phyloP scores from a whole-genome alignment of 2,329 filamentous ascomycete species.

The Magnaporthiopsis poae region DNA sequence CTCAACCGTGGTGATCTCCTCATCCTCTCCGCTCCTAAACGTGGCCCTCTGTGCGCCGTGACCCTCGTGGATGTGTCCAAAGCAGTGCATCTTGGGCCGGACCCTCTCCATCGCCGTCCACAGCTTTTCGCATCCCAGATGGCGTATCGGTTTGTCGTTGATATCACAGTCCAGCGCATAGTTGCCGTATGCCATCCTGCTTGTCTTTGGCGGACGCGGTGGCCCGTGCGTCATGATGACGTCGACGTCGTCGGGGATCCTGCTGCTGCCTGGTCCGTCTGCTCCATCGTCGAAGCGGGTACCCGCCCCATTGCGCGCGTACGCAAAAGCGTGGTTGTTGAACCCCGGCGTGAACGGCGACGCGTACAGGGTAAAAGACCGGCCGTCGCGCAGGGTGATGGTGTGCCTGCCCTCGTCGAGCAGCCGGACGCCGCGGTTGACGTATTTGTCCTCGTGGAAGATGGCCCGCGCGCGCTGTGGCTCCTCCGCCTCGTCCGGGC shows the following conservation, averaged over 20 bases:
- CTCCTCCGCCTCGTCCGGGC: no score
- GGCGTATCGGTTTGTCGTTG: constrained; percentile 19
- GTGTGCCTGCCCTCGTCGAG: constrained; percentile 40
- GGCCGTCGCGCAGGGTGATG: constrained; percentile 40
- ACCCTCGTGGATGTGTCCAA: constrained; percentile 50
- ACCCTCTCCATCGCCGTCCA: constrained; percentile 34
- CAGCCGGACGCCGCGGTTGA: constrained; percentile 29
- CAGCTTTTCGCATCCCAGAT: constrained; percentile 34
- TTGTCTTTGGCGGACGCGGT: constrained; percentile 23
- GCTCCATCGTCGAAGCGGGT: constrained; percentile 33
- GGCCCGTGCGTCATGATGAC: constrained; percentile 47
- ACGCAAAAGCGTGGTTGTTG: constrained; percentile 36
- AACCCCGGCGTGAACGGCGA: constrained; percentile 41
- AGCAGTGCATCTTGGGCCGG: constrained; percentile 41
- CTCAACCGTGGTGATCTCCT: background rate
- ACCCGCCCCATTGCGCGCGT: constrained; percentile 20
- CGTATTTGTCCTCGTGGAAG: no score
- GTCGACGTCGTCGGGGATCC: constrained; percentile 28
- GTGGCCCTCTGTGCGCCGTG: constrained; percentile 46
- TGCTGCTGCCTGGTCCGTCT: no score
- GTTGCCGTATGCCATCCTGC: no score
- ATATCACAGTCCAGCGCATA: constrained; percentile 34
- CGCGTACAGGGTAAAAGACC: constrained; percentile 38
- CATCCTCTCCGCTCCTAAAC: constrained; percentile 28
- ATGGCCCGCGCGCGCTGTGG: no score